Base-by-base conservation (phyloP, 2,329 filamentous ascomycete species). In the Mycosphaerelloides madeirae region DNA sequence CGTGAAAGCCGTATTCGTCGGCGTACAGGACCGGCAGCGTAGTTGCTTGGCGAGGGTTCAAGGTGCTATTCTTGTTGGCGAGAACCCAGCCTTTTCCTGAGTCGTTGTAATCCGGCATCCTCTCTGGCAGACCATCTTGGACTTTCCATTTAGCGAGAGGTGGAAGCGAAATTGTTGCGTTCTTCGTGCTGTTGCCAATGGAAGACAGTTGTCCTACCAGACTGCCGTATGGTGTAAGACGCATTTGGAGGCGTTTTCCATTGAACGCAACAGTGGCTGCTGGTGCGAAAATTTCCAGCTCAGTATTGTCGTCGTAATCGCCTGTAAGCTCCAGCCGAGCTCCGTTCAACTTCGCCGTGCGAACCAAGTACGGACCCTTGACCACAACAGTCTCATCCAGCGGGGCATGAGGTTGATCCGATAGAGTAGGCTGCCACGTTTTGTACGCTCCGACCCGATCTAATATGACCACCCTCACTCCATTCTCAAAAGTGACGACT, bases 41-140 rank as follows among this genome's bases (percentile, higher is more conserved):
- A 8, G 60, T 54, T 1, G 66, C 66, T 41, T 65, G 61, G 3
- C 57, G 62, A 0, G 66, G 64, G 39, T 68, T 68, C n/a, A 63
- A 57, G 3, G 65, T 68, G 31, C 42, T 48, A 15, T 53, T 55
- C 40, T 68, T 65, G 49, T 67, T 55, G 5, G 66, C 66, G 13
- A 57, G 49, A 3, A 62, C 57, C 75, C 75, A 78, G 22, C 22
- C 22, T 9, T 25, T 9, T 1, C 68, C 57, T 2, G 65, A 68
- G 28, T 71, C 64, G 45, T 71, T 58, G 54, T 79, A 79, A 15
- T 64, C 55, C 0, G 57, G 41, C 0, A 60, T 48, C 20, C 71
- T 67, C 56, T 79, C 76, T 0, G 76, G 76, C 16, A 79, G 64
- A 38, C 67, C 65, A 51, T 78, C 72, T 2, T 65, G 50, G 8